Evolutionary conservation across 1,284 basidiomycete species (phyloP), one percentile per base, ranked within the genome.

Genomic region (Malassezia arunalokei): DNA sequence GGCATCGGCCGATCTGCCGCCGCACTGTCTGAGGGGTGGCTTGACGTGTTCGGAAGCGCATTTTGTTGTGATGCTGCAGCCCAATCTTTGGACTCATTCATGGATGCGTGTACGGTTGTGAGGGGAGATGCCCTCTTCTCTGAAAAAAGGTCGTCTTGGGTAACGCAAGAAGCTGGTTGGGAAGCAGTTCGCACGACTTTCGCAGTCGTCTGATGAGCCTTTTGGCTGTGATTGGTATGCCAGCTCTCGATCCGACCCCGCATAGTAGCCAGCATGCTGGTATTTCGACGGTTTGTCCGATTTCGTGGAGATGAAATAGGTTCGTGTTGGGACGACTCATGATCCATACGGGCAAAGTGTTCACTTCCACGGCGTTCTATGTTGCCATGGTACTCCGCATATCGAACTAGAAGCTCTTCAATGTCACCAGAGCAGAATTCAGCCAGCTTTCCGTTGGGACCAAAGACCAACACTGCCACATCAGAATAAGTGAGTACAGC

Each of bases 401-500:
- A 68, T 0, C 66, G 57, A 40, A 63, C 43, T 5, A 68, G 54
- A 5, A 65, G 51, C 14, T 62, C 46, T 35, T 66, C 63, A 12
- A 69, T 69, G 32, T 69, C 60, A 35, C 58, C 62, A 1, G 64
- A 66, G 52, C 66, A 67, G 30, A 65, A 69, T 40, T 67, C 66
- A 42, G 65, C 59, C 24, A 67, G 57, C 52, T 67, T 69, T 43
- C 66, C 66, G 24, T 69, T 65, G 49, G 59, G 57, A 77, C 80
- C 80, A 61, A 83, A 83, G 50, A 83, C 80, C 59, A 84, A 81
- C 59, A 84, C 80, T 5, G 81, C 82, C 38, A 84, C 79, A 58
- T 83, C 81, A 51, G 82, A 82, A 28, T 79, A 80, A 65, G 82
- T 83, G 47, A 84, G 75, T 3, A 88, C 85, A 31, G 85, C 86